These are phyloP conservation scores for Fusarium metavorans DNA, from an alignment of 2,329 filamentous ascomycete species.

Conservation along the genomic window DNA sequence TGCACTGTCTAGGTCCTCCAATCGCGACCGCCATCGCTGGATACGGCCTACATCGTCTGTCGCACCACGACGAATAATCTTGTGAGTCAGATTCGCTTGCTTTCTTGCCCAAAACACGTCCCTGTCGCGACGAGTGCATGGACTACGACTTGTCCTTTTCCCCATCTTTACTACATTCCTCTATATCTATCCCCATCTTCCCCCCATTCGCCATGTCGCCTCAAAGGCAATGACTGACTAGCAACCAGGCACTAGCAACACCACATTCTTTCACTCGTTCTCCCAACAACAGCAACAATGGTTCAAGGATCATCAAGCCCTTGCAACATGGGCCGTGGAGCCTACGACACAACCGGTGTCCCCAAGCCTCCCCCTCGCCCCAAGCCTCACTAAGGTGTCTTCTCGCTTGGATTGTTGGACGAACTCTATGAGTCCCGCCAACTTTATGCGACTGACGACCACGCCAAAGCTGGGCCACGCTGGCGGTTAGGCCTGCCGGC, in stretches of 20 bases:
- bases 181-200: conserved; percentile 3
- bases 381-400: conserved; percentile 52
- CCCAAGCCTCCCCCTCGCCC: conserved; percentile 60
- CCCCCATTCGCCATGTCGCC: neutral
- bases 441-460: conserved; percentile 34
- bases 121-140: conserved; percentile 7
- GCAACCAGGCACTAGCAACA: conserved; percentile 8
- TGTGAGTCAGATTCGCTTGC: conserved; percentile 50
- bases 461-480: conserved; percentile 34
- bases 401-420: conserved; percentile 35
- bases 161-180: neutral
- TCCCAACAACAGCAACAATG: conserved; percentile 49
- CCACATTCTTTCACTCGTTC: conserved; percentile 15
- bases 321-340: conserved; percentile 63
- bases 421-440: conserved; percentile 29
- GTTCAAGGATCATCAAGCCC: conserved; percentile 49
- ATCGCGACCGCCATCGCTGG: neutral
- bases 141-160: neutral
- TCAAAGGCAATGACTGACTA: conserved; percentile 31
- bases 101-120: conserved; percentile 39
- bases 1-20: conserved; percentile 11
- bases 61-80: conserved; percentile 46
- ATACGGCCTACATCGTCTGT: conserved; percentile 31
- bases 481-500: conserved; percentile 36
- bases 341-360: conserved; percentile 64